A percentile compares a stretch with the other conserved stretches of the same genome.
These are phyloP conservation scores for Cyberlindnera lachancei DNA, from an alignment of 805 yeast species.

Conservation along the genomic window DNA sequence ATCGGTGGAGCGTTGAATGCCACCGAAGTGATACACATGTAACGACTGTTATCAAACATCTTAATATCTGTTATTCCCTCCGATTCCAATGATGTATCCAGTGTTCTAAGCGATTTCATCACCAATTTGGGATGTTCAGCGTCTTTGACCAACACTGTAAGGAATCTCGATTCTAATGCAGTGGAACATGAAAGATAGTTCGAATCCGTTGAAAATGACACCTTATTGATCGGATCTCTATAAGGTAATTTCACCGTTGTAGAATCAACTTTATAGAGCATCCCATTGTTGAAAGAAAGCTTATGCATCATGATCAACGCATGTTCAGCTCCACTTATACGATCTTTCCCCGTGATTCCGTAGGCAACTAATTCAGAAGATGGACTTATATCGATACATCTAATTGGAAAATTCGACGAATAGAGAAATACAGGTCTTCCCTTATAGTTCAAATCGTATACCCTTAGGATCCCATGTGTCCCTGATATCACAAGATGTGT, in stretches of 20 bases:
- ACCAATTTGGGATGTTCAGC: conserved; percentile 58
- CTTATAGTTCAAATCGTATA: conserved; percentile 45
- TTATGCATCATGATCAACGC: conserved; percentile 64
- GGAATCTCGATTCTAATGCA: conserved; percentile 64
- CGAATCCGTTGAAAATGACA: conserved; percentile 69
- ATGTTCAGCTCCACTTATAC: conserved; percentile 60
- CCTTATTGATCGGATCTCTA: conserved; percentile 71
- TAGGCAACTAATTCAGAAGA: conserved; percentile 62
- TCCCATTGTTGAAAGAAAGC: conserved; percentile 11
- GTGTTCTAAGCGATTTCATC: conserved; percentile 57
- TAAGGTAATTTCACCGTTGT: conserved; percentile 77
- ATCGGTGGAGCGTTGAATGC: conserved; percentile 64
- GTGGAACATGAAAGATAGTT: conserved; percentile 63
- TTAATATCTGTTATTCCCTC: conserved; percentile 84
- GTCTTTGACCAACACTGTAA: conserved; percentile 62
- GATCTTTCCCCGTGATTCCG: conserved; percentile 77
- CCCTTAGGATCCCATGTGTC: conserved; percentile 61
- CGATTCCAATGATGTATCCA: conserved; percentile 63
- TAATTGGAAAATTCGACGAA: conserved; percentile 63
- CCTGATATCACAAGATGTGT: conserved; percentile 56
- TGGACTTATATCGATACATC: conserved; percentile 69
- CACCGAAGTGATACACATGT: conserved; percentile 50
- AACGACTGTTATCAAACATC: conserved; percentile 60
- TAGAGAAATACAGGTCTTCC: conserved; percentile 68
- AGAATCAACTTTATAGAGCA: conserved; percentile 39